These are phyloP conservation scores for Oxyria digyna DNA, from an alignment of 148 eudicot species.

Conservation along the genomic window DNA sequence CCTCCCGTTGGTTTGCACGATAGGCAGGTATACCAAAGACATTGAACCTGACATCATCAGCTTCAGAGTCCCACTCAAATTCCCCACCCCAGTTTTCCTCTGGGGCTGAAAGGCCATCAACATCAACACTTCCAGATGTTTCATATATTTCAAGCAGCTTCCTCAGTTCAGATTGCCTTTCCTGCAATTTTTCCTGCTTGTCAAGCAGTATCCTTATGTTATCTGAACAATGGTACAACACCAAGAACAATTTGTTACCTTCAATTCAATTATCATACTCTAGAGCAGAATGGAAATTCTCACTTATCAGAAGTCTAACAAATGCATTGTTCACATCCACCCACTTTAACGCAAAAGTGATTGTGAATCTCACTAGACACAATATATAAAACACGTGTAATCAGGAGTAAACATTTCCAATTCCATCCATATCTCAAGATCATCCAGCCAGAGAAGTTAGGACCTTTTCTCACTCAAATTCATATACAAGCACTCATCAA, in stretches of 20 bases:
- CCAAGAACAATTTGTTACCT: background rate
- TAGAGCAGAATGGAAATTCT: background rate
- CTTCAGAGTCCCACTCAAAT: constrained; percentile 85
- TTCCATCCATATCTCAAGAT: background rate
- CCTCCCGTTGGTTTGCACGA: constrained; percentile 98
- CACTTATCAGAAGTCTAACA: background rate
- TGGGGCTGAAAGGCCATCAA: constrained; percentile 34
- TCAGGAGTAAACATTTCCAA: background rate
- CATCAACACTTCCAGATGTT: constrained; percentile 28
- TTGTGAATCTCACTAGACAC: background rate
- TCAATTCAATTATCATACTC: background rate
- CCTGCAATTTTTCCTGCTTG: constrained; percentile 68
- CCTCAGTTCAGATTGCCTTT: constrained; percentile 73
- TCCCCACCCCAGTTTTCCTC: constrained; percentile 67
- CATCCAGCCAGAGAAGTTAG: background rate
- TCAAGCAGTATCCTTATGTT: constrained; percentile 71
- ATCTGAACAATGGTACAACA: constrained; percentile 30
- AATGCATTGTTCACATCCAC: background rate
- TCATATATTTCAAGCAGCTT: constrained; percentile 53
- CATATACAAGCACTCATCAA: background rate
- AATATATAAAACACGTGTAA: background rate
- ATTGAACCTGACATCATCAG: constrained; percentile 70
- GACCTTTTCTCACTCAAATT: background rate
- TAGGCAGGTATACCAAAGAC: constrained; percentile 76
- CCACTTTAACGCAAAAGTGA: background rate